These are phyloP conservation scores for Syzygium aqueum DNA, from an alignment of 345 rosid species.

Conservation along the genomic window DNA sequence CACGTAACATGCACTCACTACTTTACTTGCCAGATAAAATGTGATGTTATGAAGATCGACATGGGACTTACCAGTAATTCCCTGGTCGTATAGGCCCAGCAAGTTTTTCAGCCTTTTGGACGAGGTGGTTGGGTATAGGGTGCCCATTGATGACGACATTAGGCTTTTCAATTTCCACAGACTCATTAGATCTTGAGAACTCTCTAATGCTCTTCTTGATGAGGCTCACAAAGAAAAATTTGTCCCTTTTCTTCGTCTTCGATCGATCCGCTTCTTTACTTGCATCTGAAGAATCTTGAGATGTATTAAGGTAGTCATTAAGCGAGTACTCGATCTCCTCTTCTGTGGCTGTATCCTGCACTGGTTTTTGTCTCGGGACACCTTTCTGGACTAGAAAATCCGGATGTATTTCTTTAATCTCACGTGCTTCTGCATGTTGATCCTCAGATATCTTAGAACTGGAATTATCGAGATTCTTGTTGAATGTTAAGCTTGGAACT, in stretches of 20 bases:
- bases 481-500: slow-evolving; percentile 37
- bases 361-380: slow-evolving; percentile 48
- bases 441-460: slow-evolving; percentile 30
- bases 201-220: slow-evolving; percentile 79
- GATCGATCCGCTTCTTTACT: slow-evolving; percentile 33
- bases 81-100: slow-evolving; percentile 86
- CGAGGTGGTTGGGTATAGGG: slow-evolving; percentile 43
- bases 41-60: background rate
- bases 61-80: slow-evolving; percentile 61
- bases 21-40: background rate
- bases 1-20: background rate
- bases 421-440: slow-evolving; percentile 46
- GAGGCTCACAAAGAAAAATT: slow-evolving; percentile 53
- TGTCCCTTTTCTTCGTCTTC: slow-evolving; percentile 36
- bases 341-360: slow-evolving; percentile 52
- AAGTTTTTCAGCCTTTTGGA: slow-evolving; percentile 71
- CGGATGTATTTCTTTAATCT: slow-evolving; percentile 14
- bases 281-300: slow-evolving; percentile 60
- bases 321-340: slow-evolving; percentile 66
- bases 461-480: slow-evolving; percentile 40
- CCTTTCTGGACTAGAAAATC: background rate
- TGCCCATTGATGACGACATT: slow-evolving; percentile 59
- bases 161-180: slow-evolving; percentile 34
- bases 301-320: slow-evolving; percentile 51
- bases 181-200: slow-evolving; percentile 46